phyloP scores from a whole-genome alignment of 1,139 yeast genomes.

The Zygosaccharomyces pseudobailii region DNA sequence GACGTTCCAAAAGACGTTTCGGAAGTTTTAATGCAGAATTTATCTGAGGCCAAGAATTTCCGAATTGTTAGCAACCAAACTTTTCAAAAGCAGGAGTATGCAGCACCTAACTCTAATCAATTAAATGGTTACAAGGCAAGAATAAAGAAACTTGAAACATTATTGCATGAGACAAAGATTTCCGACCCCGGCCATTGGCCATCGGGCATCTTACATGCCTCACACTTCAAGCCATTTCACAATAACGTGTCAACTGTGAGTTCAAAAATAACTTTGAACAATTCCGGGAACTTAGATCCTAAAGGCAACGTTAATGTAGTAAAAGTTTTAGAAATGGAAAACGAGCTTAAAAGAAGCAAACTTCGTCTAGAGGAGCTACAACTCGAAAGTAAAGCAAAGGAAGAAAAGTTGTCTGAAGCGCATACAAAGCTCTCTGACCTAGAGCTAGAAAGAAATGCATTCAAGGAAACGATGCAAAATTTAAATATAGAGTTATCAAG shows the following conservation, averaged over 20 bases:
- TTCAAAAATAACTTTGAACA: conserved; percentile 10
- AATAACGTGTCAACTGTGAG: conserved; percentile 16
- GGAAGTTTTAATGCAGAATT: conserved; percentile 43
- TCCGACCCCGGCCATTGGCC: conserved; percentile 60
- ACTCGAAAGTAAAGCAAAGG: conserved; percentile 4
- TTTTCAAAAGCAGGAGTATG: conserved; percentile 31
- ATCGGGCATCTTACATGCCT: conserved; percentile 26
- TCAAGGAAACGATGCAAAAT: conserved; percentile 26
- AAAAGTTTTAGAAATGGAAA: conserved; percentile 10
- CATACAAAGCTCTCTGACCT: conserved; percentile 15
- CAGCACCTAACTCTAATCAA: conserved; percentile 28
- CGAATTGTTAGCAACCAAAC: conserved; percentile 1
- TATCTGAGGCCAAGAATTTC: conserved; percentile 37
- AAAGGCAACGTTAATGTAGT: conserved; percentile 2
- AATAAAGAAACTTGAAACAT: conserved; percentile 58
- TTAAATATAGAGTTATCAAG: conserved; percentile 27
- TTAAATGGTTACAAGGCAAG: conserved; percentile 55
- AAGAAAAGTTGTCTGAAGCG: conserved; percentile 4
- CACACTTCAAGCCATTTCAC: conserved; percentile 17
- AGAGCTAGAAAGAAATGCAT: conserved; percentile 27
- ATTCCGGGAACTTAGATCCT: conserved; percentile 6
- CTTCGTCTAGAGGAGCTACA: conserved; percentile 8
- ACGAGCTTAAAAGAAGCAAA: conserved; percentile 10
- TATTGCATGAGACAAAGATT: conserved; percentile 62
- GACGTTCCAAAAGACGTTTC: conserved; percentile 36